These are phyloP conservation scores for Ceratobasidium theobromae DNA, from an alignment of 1,284 basidiomycete genomes.

Conservation along the genomic window DNA sequence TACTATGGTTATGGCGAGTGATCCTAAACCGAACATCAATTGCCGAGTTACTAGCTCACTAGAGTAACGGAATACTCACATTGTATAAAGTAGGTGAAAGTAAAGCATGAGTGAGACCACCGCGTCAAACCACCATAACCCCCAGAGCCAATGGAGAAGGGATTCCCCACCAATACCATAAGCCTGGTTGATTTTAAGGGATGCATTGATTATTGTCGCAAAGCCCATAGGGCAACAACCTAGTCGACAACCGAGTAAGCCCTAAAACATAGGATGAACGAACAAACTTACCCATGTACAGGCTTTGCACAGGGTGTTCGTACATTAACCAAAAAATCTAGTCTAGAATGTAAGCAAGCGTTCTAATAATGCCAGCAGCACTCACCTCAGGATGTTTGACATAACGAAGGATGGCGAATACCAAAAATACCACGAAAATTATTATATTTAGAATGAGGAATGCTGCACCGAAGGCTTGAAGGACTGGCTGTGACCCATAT, in stretches of 20 bases:
- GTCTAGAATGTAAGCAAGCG: background rate
- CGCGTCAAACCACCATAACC: conserved; percentile 13
- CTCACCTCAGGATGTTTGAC: conserved; percentile 9
- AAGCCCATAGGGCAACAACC: conserved; percentile 25
- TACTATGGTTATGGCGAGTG: conserved; percentile 13
- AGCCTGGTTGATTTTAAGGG: background rate
- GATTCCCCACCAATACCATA: background rate
- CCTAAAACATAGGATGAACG: background rate
- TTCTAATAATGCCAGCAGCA: background rate
- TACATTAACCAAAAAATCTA: background rate
- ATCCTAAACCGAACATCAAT: background rate
- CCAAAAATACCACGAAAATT: background rate
- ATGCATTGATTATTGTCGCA: conserved; percentile 24
- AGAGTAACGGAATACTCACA: background rate
- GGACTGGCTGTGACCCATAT: background rate
- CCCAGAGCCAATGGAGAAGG: conserved; percentile 4
- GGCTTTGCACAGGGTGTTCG: conserved; percentile 14
- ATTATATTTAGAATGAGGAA: conserved; percentile 9
- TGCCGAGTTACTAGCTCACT: background rate
- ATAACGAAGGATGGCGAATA: background rate
- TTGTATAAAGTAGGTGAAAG: conserved; percentile 9
- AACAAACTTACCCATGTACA: conserved; percentile 10
- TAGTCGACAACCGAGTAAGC: background rate
- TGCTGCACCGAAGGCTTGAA: background rate
- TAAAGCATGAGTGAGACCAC: background rate